phyloP scores from a whole-genome alignment of 139 green algal species.

The Coccomyxa sp. region DNA sequence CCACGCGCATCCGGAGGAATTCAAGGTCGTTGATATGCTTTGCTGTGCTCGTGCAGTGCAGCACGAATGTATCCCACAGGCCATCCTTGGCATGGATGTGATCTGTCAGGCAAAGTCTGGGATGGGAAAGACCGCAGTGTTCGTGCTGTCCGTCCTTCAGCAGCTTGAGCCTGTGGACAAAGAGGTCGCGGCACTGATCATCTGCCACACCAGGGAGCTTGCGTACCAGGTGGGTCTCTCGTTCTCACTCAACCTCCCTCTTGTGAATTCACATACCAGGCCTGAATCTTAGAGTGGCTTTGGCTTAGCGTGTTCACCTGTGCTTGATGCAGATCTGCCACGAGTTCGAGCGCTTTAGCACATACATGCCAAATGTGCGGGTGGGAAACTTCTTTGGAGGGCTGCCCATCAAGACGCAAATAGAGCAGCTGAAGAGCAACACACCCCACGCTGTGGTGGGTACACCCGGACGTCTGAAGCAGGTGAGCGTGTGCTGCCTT shows the following conservation, averaged over 20 bases:
- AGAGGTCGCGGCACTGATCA: constrained; percentile 80
- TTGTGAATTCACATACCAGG: too few species aligned
- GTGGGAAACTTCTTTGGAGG: constrained; percentile 95
- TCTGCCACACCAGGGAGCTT: constrained; percentile 99
- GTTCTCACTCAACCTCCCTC: too few species aligned
- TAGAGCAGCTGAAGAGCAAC: constrained; percentile 80
- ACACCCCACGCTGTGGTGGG: constrained; percentile 91
- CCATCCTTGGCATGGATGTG: constrained; percentile 96
- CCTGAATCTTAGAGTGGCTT: too few species aligned
- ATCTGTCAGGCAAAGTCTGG: constrained; percentile 99
- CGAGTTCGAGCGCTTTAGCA: constrained; percentile 96
- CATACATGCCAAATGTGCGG: constrained; percentile 80
- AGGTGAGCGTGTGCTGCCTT: constrained; percentile 30
- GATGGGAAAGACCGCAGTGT: constrained; percentile 99
- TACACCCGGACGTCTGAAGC: constrained; percentile 94
- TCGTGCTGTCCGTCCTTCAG: constrained; percentile 97
- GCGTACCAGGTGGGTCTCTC: constrained; percentile 78
- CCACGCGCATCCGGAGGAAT: neutral
- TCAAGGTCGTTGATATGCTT: neutral
- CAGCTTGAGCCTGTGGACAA: constrained; percentile 78
- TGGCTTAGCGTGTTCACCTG: neutral
- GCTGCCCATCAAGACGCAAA: constrained; percentile 76
- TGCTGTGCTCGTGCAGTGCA: constrained; percentile 82
- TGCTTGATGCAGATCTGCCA: constrained; percentile 82
- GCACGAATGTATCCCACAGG: constrained; percentile 98